These are phyloP conservation scores for Chiua virens DNA, from an alignment of 768 basidiomycete species.

Conservation along the genomic window DNA sequence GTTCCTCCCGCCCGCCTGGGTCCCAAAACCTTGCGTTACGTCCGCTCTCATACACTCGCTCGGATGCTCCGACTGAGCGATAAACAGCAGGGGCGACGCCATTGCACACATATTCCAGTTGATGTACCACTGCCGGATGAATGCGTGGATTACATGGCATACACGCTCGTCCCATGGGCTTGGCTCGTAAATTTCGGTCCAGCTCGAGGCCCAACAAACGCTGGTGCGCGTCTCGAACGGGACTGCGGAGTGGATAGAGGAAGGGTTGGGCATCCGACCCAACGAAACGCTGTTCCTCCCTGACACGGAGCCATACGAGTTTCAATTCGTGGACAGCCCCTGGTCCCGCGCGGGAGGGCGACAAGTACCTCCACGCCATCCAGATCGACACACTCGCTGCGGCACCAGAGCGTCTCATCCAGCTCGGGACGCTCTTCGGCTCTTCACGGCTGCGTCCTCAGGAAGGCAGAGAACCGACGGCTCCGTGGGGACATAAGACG, in stretches of 20 bases:
- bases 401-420: constrained; percentile 49
- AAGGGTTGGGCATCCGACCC: constrained; percentile 24
- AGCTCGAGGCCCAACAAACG: constrained; percentile 38
- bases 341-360: constrained; percentile 3
- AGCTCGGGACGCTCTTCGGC: constrained; percentile 76
- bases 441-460: constrained; percentile 64
- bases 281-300: constrained; percentile 47
- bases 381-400: constrained; percentile 11
- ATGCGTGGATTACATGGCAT: constrained; percentile 60
- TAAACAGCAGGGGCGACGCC: constrained; percentile 47
- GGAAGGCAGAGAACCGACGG: constrained; percentile 36
- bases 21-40: constrained; percentile 56
- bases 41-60: constrained; percentile 48
- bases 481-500: constrained; percentile 24
- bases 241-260: constrained; percentile 33
- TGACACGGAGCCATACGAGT: constrained; percentile 57
- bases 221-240: constrained; percentile 52
- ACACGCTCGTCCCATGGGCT: constrained; percentile 67
- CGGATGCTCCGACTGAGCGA: constrained; percentile 46
- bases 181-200: constrained; percentile 60
- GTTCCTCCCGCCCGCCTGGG: constrained; percentile 77
- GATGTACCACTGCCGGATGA: constrained; percentile 45
- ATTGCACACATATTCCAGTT: constrained; percentile 45
- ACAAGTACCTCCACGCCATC: constrained; percentile 9
- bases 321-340: constrained; percentile 19